A percentile compares a stretch with the other conserved stretches of the same genome.
These are phyloP conservation scores for Colletotrichum sp. DNA, from an alignment of 2,329 filamentous ascomycete genomes.

Conservation along the genomic window DNA sequence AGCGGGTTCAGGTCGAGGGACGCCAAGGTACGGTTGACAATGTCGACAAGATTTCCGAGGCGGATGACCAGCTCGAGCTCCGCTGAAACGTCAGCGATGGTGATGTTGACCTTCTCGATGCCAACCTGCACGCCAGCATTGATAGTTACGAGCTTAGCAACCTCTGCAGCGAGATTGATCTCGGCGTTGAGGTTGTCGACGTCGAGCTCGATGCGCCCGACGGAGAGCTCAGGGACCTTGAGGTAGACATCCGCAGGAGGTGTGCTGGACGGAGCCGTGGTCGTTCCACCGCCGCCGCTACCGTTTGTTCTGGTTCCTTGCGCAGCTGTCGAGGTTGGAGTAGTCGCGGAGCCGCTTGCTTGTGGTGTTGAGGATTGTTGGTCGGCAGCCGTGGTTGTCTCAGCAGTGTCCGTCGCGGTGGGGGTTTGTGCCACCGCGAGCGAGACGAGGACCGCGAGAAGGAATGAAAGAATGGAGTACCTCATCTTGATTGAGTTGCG, in stretches of 20 bases:
- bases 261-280: constrained; percentile 30
- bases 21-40: constrained; percentile 65
- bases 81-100: constrained; percentile 64
- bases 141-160: constrained; percentile 62
- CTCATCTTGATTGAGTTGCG: constrained; percentile 13
- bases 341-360: constrained; percentile 13
- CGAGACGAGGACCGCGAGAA: constrained; percentile 33
- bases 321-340: constrained; percentile 13
- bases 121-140: constrained; percentile 60
- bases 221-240: constrained; percentile 61
- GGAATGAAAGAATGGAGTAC: constrained; percentile 26
- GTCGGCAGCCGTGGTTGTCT: neutral
- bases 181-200: constrained; percentile 65
- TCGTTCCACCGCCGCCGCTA: constrained; percentile 21
- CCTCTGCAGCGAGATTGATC: constrained; percentile 63
- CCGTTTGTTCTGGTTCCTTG: constrained; percentile 26
- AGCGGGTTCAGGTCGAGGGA: constrained; percentile 66
- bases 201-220: constrained; percentile 63
- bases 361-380: constrained; percentile 21
- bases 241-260: constrained; percentile 62
- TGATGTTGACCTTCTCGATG: constrained; percentile 60
- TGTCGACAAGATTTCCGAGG: constrained; percentile 63
- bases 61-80: constrained; percentile 65
- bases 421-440: constrained; percentile 35
- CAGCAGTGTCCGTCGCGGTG: constrained; percentile 26